Base-by-base conservation (phyloP, 2,329 filamentous ascomycete genomes). In the Fusarium lyarnte region DNA sequence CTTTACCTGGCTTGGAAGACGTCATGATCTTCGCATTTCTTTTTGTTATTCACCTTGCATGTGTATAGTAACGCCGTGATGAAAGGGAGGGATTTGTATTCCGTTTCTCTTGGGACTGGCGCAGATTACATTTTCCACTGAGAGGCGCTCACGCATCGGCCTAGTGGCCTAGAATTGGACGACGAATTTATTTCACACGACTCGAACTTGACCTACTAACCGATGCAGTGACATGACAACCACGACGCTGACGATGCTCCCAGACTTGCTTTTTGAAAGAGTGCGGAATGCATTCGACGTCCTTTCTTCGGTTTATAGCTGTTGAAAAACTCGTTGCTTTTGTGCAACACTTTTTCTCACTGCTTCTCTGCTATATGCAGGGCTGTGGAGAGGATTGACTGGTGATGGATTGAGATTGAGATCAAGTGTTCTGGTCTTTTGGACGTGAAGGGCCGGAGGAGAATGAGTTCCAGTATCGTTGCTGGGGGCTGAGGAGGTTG, bases 301-400 rank as follows among this genome's bases (percentile, higher is more conserved):
- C 53, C 25, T 63, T 63, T 72, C 63, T 71, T 63, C 67, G 61
- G 65, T 51, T 63, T 8, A 59, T 69, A 36, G 49, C 72, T 69
- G 68, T 71, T 67, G 60, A 74, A 70, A 58, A 67, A 60, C 53
- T 64, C 45, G 63, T 66, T 38, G 73, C 74, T 70, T 49, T 66
- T 47, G 70, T 61, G 66, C 75, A 77, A 74, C 70, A 71, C 76
- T 74, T 80, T 87, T 87, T 87, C 87, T 88, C 87, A 86, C 85
- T 87, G 82, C 84, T 72, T 75, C 81, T 78, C 76, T 81, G 84
- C 85, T 83, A 82, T 66, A 80, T 62, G 86, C 79, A 80, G 78
- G 81, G 85, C 76, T 83, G 86, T 74, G 83, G 87, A 84, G 87
- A 87, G 87, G 85, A 67, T 54, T 57, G 39, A 27, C 13, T 25